Conservation (phyloP, 129 eudicot genomes). For the Flaveria trinervia region DNA sequence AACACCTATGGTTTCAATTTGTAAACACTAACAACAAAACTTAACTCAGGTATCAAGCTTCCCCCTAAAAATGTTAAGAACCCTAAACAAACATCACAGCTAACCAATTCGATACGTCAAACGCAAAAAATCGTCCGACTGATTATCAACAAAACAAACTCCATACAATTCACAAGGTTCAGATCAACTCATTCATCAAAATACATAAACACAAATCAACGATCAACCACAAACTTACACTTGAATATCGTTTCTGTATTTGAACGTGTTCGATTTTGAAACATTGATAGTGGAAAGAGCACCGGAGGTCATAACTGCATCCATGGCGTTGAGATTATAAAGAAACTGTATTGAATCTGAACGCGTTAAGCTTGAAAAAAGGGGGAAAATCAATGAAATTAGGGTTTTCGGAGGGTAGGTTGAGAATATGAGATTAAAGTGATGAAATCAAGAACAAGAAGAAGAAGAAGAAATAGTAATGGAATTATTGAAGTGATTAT, state of each 20-base stretch:
- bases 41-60: background rate
- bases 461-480: background rate
- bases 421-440: background rate
- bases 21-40: background rate
- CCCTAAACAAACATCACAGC: background rate
- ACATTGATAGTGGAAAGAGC: slow-evolving; percentile 4
- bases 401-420: slow-evolving; percentile 18
- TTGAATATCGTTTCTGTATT: slow-evolving; percentile 13
- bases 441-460: background rate
- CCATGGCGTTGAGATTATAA: slow-evolving; percentile 21
- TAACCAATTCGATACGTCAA: background rate
- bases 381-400: background rate
- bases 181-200: background rate
- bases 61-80: slow-evolving; percentile 18
- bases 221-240: slow-evolving; percentile 33
- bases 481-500: slow-evolving; percentile 19
- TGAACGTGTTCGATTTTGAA: slow-evolving; percentile 30
- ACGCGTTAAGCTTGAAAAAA: slow-evolving; percentile 6
- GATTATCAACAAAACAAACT: background rate
- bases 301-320: slow-evolving; percentile 25
- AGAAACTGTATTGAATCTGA: background rate
- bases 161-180: background rate
- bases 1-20: slow-evolving; percentile 4
- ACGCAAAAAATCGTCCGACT: no score
- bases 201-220: slow-evolving; percentile 16